These are phyloP conservation scores for Ciborinia camelliae DNA, from an alignment of 2,329 filamentous ascomycete genomes.

Conservation along the genomic window DNA sequence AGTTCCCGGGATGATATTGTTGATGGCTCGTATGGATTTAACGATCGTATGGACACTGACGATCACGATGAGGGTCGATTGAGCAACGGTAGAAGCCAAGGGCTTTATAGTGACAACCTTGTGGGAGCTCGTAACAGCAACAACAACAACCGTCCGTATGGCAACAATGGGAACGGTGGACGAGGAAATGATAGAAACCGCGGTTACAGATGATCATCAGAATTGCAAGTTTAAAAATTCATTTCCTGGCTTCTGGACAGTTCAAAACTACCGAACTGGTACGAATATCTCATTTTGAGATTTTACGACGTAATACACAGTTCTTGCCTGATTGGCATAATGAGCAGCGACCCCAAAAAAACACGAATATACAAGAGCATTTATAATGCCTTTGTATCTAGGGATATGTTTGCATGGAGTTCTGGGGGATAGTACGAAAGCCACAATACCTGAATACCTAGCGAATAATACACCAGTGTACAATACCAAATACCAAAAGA, in stretches of 20 bases:
- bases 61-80: conserved; percentile 25
- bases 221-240: background rate
- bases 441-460: background rate
- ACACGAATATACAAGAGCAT: background rate
- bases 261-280: background rate
- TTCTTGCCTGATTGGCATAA: conserved; percentile 3
- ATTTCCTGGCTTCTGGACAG: background rate
- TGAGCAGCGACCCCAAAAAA: background rate
- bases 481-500: conserved; percentile 8
- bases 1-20: conserved; percentile 32
- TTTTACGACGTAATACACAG: conserved; percentile 1
- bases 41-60: conserved; percentile 38
- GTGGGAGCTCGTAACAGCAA: conserved; percentile 26
- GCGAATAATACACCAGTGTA: conserved; percentile 5
- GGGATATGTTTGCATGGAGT: conserved; percentile 8
- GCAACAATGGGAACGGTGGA: conserved; percentile 26
- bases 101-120: conserved; percentile 37
- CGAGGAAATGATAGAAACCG: conserved; percentile 26
- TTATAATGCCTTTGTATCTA: background rate
- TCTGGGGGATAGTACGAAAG: conserved; percentile 5
- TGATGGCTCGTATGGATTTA: conserved; percentile 39
- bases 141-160: conserved; percentile 22
- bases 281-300: conserved; percentile 3
- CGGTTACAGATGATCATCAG: conserved; percentile 29
- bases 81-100: conserved; percentile 21